Evolutionary conservation across 129 eudicot species (phyloP).

Genomic region (Mikania micrantha): DNA sequence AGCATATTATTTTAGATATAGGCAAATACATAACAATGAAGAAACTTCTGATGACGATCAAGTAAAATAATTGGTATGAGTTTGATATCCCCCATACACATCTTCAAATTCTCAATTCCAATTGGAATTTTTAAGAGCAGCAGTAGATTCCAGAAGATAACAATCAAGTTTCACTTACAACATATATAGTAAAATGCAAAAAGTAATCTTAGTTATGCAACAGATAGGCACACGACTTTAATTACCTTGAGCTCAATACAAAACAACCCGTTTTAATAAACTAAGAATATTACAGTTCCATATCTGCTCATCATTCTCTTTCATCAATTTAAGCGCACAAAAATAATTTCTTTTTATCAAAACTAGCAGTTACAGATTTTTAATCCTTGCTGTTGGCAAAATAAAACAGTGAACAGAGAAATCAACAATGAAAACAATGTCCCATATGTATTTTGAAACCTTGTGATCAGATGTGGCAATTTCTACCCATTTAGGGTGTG

Average conservation of each 20-base stretch:
- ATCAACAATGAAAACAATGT: neutral
- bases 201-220: no score
- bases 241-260: no score
- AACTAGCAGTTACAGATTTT: neutral
- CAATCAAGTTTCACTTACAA: no score
- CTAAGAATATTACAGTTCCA: no score
- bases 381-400: neutral
- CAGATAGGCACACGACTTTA: no score
- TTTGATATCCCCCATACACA: neutral
- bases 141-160: neutral
- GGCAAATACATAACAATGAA: neutral
- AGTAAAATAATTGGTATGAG: no score
- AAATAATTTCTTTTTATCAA: no score
- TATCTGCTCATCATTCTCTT: no score
- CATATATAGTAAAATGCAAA: no score
- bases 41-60: no score
- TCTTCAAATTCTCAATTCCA: slow-evolving; percentile 6
- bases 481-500: neutral
- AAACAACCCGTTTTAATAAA: no score
- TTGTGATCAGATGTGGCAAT: neutral
- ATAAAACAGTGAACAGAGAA: neutral
- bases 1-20: neutral
- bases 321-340: no score
- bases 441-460: neutral
- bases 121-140: neutral